phyloP scores from a whole-genome alignment of 208 protist species.

The Entamoeba dispar region DNA sequence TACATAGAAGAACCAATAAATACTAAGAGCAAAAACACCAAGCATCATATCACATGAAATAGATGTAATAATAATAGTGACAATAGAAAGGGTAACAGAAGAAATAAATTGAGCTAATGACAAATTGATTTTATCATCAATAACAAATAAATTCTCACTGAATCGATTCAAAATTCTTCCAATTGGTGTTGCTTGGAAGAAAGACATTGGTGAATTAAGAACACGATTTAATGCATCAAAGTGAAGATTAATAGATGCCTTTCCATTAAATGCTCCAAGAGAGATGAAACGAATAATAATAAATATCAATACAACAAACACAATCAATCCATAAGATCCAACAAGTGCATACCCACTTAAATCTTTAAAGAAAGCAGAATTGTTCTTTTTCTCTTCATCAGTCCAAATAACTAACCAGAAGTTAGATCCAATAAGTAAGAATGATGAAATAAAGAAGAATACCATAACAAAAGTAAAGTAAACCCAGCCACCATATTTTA shows the following conservation, averaged over 20 bases:
- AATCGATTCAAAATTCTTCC: conserved; percentile 21
- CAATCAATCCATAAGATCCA: neutral
- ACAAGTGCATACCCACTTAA: neutral
- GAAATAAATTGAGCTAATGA: neutral
- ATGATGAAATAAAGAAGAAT: neutral
- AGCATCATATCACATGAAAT: neutral
- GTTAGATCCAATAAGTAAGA: neutral
- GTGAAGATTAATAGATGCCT: neutral
- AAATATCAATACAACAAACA: neutral
- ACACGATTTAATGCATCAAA: neutral
- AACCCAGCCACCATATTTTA: neutral
- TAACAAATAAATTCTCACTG: conserved; percentile 1
- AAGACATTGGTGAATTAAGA: neutral
- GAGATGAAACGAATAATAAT: neutral
- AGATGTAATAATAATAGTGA: neutral
- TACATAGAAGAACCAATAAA: neutral
- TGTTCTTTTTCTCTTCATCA: neutral
- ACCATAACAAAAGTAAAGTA: neutral
- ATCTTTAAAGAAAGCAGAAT: neutral
- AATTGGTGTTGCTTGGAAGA: conserved; percentile 17
- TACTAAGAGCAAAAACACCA: neutral
- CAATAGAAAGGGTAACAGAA: neutral
- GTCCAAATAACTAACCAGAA: neutral
- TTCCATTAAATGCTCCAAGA: neutral
- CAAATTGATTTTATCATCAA: conserved; percentile 9